phyloP scores from a whole-genome alignment of 768 basidiomycete species.

The Mrakia gelida region DNA sequence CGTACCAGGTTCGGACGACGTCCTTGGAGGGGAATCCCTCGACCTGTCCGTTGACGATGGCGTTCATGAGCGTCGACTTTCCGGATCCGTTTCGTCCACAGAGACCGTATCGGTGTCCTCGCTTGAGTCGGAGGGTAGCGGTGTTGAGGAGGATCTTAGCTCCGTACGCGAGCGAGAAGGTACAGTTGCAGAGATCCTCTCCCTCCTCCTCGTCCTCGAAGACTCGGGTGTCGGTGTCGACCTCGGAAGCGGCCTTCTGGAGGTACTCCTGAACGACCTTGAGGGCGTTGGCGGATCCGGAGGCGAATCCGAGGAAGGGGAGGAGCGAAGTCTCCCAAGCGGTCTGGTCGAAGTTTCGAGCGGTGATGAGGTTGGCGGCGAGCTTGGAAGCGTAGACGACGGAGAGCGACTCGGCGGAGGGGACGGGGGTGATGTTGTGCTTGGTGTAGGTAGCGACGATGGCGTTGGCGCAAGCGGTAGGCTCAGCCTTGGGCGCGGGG shows the following conservation, averaged over 20 bases:
- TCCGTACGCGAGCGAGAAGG: conserved; percentile 98
- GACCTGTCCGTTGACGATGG: conserved; percentile 60
- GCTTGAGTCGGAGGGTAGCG: conserved; percentile 92
- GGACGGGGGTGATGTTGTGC: conserved; percentile 57
- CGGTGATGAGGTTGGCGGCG: conserved; percentile 79
- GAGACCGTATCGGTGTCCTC: conserved; percentile 96
- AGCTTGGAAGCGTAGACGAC: conserved; percentile 69
- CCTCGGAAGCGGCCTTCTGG: conserved; percentile 79
- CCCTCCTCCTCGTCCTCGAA: conserved; percentile 93
- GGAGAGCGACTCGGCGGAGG: conserved; percentile 55
- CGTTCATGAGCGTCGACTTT: conserved; percentile 54
- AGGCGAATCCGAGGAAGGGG: conserved; percentile 66
- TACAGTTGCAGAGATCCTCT: conserved; percentile 97
- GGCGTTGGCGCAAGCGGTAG: conserved; percentile 59
- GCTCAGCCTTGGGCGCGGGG: conserved; percentile 71
- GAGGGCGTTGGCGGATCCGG: conserved; percentile 61
- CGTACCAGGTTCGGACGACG: conserved; percentile 97
- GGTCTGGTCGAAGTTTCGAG: conserved; percentile 84
- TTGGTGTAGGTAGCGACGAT: conserved; percentile 83
- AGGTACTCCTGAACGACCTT: conserved; percentile 76
- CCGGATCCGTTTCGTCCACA: conserved; percentile 99
- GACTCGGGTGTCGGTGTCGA: conserved; percentile 55
- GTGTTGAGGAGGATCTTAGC: conserved; percentile 98
- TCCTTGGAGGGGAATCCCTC: conserved; percentile 98
- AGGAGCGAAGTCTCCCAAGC: conserved; percentile 75